Evolutionary conservation across 2,329 filamentous ascomycete genomes (phyloP), one percentile per base, ranked within the genome.

Genomic region (Fusarium algeriense): DNA sequence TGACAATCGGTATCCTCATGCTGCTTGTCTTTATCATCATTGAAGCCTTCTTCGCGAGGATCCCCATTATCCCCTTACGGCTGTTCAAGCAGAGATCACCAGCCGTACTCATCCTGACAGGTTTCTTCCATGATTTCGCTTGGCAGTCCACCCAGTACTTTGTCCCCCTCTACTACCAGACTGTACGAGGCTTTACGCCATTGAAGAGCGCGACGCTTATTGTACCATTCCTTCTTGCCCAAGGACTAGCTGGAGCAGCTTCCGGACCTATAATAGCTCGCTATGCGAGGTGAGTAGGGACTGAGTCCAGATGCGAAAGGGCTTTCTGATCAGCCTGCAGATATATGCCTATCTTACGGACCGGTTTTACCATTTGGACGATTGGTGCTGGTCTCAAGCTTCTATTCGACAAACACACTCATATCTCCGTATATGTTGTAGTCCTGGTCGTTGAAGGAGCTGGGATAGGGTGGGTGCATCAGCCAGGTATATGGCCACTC

Each of bases 31-130:
- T 96, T 79, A 81, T 91, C 66, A 53, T 93, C 7, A 87, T 90
- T 70, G 93, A 97, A 80, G 89, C 88, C 83, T 90, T 90, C 71
- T 74, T 92, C 30, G 92, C 93, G 32, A 87, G 85, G 38, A 93
- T 92, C 68, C 93, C 93, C 0, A 85, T 96, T 60, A 93, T 96
- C 80, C 93, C 93, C 1, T 3, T 62, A 2, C 32, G 65, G 4
- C 23, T 62, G 0, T 62, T 56, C 0, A 52, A 20, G 4, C 20
- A 62, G 2, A 44, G 19, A 5, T 54, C 58, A 1, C 40, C 45
- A 1, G 6, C 45, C 17, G 46, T 54, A 2, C 60, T 64, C 12
- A 65, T 65, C 6, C 9, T 59, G 0, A 58, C 40, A 10, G 62
- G 52, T 1, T 60, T 60, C 6, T 23, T 67, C 1, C 62, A 58